These are phyloP conservation scores for Saccharomycopsis guyanensis DNA, from an alignment of 805 yeast species.

Conservation along the genomic window DNA sequence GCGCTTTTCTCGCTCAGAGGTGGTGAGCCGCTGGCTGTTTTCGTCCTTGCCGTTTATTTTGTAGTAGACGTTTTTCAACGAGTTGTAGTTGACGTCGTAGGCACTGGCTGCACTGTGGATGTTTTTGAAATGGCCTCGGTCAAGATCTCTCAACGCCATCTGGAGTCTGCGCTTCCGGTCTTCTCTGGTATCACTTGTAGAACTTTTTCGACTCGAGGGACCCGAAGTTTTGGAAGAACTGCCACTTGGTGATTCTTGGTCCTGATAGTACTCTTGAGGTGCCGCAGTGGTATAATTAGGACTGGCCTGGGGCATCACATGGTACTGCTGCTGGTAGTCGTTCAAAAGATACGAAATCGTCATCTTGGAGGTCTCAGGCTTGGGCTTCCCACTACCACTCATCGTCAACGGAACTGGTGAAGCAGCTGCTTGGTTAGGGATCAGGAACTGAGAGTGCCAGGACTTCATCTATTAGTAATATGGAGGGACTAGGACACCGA, in stretches of 20 bases:
- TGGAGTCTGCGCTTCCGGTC: conserved; percentile 18
- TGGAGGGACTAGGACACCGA: too few relatives aligned
- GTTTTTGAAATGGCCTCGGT: conserved; percentile 17
- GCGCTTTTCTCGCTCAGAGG: conserved; percentile 17
- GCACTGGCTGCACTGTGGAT: conserved; percentile 21
- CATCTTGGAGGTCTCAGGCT: neutral
- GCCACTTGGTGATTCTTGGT: neutral
- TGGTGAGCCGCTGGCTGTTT: conserved; percentile 18
- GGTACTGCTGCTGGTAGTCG: neutral
- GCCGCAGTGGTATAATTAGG: neutral
- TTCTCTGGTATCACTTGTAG: conserved; percentile 5
- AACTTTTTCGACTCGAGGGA: neutral
- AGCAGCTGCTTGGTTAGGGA: neutral
- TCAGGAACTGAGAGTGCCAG: neutral
- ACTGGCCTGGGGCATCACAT: neutral
- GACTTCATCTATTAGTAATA: too few relatives aligned
- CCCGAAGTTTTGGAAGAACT: neutral
- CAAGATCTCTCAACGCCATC: conserved; percentile 13
- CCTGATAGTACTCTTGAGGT: neutral
- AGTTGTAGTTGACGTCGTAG: conserved; percentile 19
- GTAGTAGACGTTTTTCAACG: conserved; percentile 24
- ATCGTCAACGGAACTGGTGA: neutral
- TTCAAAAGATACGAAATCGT: neutral
- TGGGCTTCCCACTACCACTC: neutral
- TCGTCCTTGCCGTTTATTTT: conserved; percentile 21